These are phyloP conservation scores for Penicillium crustosum DNA, from an alignment of 2,329 filamentous ascomycete genomes.

Conservation along the genomic window DNA sequence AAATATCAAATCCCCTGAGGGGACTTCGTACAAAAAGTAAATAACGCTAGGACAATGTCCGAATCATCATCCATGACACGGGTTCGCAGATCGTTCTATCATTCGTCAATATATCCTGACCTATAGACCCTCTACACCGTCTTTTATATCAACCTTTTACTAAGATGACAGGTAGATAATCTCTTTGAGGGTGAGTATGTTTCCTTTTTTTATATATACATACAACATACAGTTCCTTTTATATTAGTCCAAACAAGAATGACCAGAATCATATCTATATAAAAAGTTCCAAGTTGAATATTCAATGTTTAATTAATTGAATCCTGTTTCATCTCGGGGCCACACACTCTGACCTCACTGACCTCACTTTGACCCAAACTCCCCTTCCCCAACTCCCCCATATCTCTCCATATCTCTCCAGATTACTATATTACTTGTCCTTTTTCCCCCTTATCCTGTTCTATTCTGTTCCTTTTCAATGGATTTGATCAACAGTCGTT, in stretches of 20 bases:
- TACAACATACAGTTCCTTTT: too few relatives aligned
- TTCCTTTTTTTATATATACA: background rate
- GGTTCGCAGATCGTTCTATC: constrained; percentile 19
- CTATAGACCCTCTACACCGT: constrained; percentile 16
- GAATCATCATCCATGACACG: constrained; percentile 17
- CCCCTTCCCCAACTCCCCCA: background rate
- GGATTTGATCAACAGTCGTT: constrained; percentile 7
- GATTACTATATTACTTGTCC: background rate
- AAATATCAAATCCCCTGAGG: background rate
- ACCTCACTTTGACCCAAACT: constrained; percentile 1
- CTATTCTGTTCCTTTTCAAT: background rate
- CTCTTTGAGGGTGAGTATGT: background rate
- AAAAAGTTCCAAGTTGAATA: background rate
- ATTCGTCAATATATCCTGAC: constrained; percentile 24
- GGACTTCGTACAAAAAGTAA: background rate
- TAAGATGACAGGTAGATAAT: background rate
- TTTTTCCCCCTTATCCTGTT: background rate
- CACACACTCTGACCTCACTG: constrained; percentile 8
- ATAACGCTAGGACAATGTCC: background rate
- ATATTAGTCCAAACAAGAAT: background rate
- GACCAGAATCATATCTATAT: background rate
- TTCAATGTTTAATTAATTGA: background rate
- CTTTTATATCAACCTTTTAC: constrained; percentile 12
- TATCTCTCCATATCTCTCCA: background rate
- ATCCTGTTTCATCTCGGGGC: constrained; percentile 10